phyloP scores from a whole-genome alignment of 73 alveolate species.

The Breviolum minutum region DNA sequence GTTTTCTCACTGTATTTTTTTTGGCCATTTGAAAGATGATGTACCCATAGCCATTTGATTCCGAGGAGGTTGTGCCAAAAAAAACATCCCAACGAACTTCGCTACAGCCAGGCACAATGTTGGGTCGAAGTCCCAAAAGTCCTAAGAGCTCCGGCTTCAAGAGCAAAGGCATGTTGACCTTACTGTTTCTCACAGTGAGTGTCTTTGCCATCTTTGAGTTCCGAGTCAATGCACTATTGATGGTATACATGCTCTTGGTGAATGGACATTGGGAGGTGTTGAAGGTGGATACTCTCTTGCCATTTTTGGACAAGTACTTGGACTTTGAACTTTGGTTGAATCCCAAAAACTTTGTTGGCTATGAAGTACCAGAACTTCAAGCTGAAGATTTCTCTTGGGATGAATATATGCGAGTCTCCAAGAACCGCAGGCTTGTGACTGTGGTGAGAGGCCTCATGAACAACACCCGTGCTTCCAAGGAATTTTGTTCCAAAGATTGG shows the following conservation, averaged over 20 bases:
- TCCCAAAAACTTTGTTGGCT: neutral
- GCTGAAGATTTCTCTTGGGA: neutral
- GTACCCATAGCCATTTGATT: too few relatives aligned
- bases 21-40: too few relatives aligned
- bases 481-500: neutral
- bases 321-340: neutral
- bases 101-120: too few relatives aligned
- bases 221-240: neutral
- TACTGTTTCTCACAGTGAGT: neutral
- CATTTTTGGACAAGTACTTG: neutral
- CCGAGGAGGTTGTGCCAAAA: too few relatives aligned
- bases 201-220: neutral
- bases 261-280: neutral
- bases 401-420: neutral
- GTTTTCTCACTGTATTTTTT: too few relatives aligned
- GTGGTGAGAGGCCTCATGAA: too few relatives aligned
- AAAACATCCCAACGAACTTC: too few relatives aligned
- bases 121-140: too few relatives aligned
- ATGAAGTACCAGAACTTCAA: neutral
- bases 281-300: neutral
- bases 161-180: too few relatives aligned
- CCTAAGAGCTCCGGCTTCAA: too few relatives aligned
- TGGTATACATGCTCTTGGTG: neutral
- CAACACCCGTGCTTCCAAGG: neutral
- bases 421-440: neutral